Conservation (phyloP, 2,329 filamentous ascomycete species). For the Fusarium keratoplasticum region DNA sequence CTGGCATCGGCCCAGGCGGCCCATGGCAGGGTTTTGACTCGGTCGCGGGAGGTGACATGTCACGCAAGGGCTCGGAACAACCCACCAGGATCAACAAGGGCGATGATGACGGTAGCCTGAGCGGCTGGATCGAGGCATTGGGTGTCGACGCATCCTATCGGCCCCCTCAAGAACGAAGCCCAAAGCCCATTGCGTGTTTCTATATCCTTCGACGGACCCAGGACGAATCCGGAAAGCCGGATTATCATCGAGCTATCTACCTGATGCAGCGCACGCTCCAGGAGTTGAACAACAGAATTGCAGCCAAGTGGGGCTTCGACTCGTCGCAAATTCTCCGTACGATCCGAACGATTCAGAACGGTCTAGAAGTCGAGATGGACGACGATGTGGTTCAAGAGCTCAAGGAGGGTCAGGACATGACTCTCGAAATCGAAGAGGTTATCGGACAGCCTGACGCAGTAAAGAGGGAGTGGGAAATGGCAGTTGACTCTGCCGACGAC, state of each 20-base stretch:
- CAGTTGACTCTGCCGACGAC: conserved; percentile 60
- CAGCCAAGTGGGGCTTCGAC: conserved; percentile 85
- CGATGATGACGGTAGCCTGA: conserved; percentile 73
- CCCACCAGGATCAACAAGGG: conserved; percentile 64
- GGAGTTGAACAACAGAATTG: conserved; percentile 79
- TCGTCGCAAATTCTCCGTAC: conserved; percentile 76
- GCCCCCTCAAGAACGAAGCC: conserved; percentile 77
- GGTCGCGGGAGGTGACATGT: conserved; percentile 61
- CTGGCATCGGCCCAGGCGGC: conserved; percentile 53
- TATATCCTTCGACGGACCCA: conserved; percentile 75
- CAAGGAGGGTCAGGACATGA: conserved; percentile 92
- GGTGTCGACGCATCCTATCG: conserved; percentile 90
- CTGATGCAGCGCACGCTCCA: conserved; percentile 79
- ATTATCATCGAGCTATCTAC: conserved; percentile 88
- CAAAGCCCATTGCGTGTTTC: conserved; percentile 87
- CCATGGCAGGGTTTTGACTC: conserved; percentile 71
- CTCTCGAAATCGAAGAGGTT: conserved; percentile 72
- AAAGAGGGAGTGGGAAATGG: conserved; percentile 73
- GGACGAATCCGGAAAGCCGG: conserved; percentile 62
- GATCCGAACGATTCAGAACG: conserved; percentile 78
- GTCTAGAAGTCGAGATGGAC: conserved; percentile 87
- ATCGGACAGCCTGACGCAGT: conserved; percentile 47
- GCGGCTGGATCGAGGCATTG: conserved; percentile 89
- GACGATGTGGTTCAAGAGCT: conserved; percentile 89
- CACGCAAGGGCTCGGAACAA: conserved; percentile 63